These are phyloP conservation scores for Neurospora sp. DNA, from an alignment of 2,329 filamentous ascomycete genomes.

Conservation along the genomic window DNA sequence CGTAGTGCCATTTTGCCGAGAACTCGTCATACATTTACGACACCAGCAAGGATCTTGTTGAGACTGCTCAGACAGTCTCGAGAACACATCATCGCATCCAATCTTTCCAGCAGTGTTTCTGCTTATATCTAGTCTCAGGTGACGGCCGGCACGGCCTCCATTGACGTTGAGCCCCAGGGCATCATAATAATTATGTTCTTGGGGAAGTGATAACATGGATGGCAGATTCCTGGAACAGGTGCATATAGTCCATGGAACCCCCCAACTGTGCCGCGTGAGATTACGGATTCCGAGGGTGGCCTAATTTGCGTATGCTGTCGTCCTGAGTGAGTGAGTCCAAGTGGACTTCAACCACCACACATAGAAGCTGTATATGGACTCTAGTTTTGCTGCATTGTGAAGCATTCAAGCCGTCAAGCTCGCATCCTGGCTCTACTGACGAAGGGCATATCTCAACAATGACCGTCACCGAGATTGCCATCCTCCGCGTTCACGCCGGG, in stretches of 20 bases:
- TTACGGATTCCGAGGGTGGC: background rate
- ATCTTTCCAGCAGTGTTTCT: background rate
- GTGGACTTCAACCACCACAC: background rate
- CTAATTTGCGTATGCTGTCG: background rate
- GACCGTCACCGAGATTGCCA: constrained; percentile 31
- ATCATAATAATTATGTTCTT: background rate
- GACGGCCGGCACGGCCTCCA: background rate
- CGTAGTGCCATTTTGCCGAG: background rate
- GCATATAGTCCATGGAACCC: background rate
- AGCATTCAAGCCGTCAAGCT: background rate
- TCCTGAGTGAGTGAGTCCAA: background rate
- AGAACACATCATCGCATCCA: background rate
- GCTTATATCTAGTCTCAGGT: background rate
- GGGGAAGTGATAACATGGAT: background rate
- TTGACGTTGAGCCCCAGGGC: background rate
- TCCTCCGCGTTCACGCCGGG: constrained; percentile 23
- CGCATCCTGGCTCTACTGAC: background rate
- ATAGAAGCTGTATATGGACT: background rate
- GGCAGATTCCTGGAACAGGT: background rate
- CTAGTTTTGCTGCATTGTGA: background rate
- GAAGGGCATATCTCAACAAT: constrained; percentile 12
- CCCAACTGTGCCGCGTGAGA: background rate
- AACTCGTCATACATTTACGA: background rate
- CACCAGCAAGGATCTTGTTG: background rate
- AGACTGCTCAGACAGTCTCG: background rate